Base-by-base conservation (phyloP, 2,329 filamentous ascomycete genomes). In the Xylaria hypoxylon region DNA sequence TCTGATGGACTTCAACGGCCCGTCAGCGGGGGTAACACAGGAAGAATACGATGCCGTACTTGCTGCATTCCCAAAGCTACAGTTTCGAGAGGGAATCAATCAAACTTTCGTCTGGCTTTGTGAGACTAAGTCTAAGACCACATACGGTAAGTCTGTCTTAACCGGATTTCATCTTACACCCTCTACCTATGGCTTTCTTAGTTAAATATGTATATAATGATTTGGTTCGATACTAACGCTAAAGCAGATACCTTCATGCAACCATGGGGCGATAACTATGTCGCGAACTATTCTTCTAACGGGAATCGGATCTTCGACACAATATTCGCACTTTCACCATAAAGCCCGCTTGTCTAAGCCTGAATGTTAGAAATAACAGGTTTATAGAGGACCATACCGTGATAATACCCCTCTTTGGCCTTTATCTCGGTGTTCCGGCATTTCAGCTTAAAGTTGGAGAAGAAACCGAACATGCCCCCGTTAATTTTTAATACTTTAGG, bases 101-200 rank as follows among this genome's bases (percentile, higher is more conserved):
- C 73, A 78, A 26, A 77, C 79, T 15, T 74, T 82, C 68, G 74
- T 79, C 58, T 77, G 78, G 69, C 74, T 83, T 15, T 83, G 81
- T 65, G 69, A 61, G 67, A 76, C 71, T 6, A 84, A 84, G 73
- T 80, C 81, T 1, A 69, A 72, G 26, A 79, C 79, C 1, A 83
- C 76, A 2, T 75, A 73, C 58, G 73, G 75, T 77, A 44, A 72
- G 73, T 72, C 38, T n/a, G 13, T 48, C 52, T 44, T 56, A 38
- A 38, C 26, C n/a, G 26, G 40, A 31, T 38, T 47, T 17, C 13
- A 19, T 10, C n/a, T 13, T 7, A 31, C 48, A 17, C 17, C 17
- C 3, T 38, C 5, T 5, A 38, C 10, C 35, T 11, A 15, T 11
- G 15, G 11, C 2, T 42, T 17, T 28, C 2, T 33, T 1, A 8